These are phyloP conservation scores for Nannizziopsis arthrosporioides DNA, from an alignment of 2,329 filamentous ascomycete genomes.

Conservation along the genomic window DNA sequence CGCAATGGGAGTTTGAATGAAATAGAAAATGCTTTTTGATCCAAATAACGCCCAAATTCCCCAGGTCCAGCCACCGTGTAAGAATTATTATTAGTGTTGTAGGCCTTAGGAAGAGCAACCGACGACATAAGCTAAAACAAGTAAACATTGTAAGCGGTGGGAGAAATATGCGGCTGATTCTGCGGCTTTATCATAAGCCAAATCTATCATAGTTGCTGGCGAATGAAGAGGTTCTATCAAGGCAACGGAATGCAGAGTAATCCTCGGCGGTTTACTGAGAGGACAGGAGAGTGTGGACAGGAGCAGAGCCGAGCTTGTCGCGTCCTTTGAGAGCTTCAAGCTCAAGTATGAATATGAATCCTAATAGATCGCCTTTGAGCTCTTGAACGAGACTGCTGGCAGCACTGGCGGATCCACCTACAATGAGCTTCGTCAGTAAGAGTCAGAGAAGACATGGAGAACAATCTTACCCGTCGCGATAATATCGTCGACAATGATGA, in stretches of 20 bases:
- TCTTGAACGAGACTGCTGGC: constrained; percentile 77
- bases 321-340: constrained; percentile 86
- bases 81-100: background rate
- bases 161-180: background rate
- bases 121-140: background rate
- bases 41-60: constrained; percentile 5
- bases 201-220: constrained; percentile 1
- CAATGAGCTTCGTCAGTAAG: background rate
- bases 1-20: background rate
- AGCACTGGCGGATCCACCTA: constrained; percentile 82
- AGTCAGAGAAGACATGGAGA: background rate
- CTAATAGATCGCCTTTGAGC: constrained; percentile 73
- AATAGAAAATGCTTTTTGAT: constrained; percentile 6
- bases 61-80: constrained; percentile 6
- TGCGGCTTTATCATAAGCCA: background rate
- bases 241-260: background rate
- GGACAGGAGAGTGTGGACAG: constrained; percentile 70
- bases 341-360: constrained; percentile 91
- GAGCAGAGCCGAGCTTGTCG: constrained; percentile 66
- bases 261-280: constrained; percentile 19
- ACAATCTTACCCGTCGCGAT: constrained; percentile 76
- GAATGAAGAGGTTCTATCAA: background rate
- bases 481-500: constrained; percentile 91
- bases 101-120: background rate
- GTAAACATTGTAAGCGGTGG: background rate